These are phyloP conservation scores for Chlamydomonas asymmetrica DNA, from an alignment of 139 green algal species.

Conservation along the genomic window DNA sequence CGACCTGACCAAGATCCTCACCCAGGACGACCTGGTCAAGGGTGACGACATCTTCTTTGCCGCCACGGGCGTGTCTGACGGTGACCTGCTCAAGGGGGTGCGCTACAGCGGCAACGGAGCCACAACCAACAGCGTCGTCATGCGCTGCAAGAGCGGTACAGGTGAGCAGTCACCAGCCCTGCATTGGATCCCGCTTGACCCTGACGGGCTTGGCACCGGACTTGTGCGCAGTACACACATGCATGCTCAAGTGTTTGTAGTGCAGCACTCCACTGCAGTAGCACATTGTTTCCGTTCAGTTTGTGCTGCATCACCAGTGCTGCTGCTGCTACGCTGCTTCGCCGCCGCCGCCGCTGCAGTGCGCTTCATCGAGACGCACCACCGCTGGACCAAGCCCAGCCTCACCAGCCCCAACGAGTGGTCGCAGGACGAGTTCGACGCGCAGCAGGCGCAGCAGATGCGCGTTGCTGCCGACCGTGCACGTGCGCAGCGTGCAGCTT, in stretches of 20 bases:
- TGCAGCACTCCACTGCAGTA: neutral
- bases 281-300: neutral
- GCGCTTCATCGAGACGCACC: constrained; percentile 67
- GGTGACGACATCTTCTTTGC: constrained; percentile 80
- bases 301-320: neutral
- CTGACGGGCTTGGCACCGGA: too few species aligned
- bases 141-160: constrained; percentile 73
- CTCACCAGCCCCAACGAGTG: constrained; percentile 48
- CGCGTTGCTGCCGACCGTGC: too few species aligned
- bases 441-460: neutral
- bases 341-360: constrained; percentile 32
- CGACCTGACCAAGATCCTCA: constrained; percentile 56
- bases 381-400: constrained; percentile 64
- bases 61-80: constrained; percentile 78
- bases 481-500: too few species aligned
- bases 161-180: too few species aligned
- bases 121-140: constrained; percentile 78
- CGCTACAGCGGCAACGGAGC: constrained; percentile 70
- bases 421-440: constrained; percentile 1
- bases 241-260: neutral
- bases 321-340: neutral
- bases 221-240: neutral
- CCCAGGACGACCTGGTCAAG: constrained; percentile 22
- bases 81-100: constrained; percentile 75
- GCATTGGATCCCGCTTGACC: too few species aligned